These are phyloP conservation scores for Paramecium primaurelia DNA, from an alignment of 73 alveolate genomes.

Conservation along the genomic window DNA sequence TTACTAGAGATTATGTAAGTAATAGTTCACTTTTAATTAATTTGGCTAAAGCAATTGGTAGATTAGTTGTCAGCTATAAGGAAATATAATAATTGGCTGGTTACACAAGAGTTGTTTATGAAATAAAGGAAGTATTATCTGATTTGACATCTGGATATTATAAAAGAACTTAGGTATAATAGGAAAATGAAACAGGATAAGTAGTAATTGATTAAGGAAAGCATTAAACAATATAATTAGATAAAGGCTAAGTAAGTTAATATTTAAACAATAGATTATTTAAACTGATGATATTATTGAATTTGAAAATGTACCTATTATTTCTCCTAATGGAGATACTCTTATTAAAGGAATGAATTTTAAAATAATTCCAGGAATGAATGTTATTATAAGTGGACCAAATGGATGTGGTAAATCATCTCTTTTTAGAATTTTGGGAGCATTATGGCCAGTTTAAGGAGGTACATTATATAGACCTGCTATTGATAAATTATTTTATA, in stretches of 20 bases:
- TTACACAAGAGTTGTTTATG: constrained; percentile 82
- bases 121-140: constrained; percentile 79
- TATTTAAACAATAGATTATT: neutral
- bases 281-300: constrained; percentile 62
- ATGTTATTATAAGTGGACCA: constrained; percentile 89
- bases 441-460: constrained; percentile 92
- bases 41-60: constrained; percentile 94
- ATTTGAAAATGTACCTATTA: constrained; percentile 86
- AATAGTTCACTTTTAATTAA: constrained; percentile 86
- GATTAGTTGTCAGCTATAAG: constrained; percentile 87
- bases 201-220: neutral
- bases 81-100: constrained; percentile 90
- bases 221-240: constrained; percentile 21
- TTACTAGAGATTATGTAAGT: constrained; percentile 90
- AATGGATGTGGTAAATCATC: constrained; percentile 97
- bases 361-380: constrained; percentile 81
- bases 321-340: constrained; percentile 89
- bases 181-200: constrained; percentile 10
- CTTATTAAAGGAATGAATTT: constrained; percentile 76
- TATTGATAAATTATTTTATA: constrained; percentile 76
- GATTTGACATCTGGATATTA: constrained; percentile 68
- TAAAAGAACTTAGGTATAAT: constrained; percentile 28
- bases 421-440: constrained; percentile 93
- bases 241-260: constrained; percentile 1
- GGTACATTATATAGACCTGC: constrained; percentile 86